Evolutionary conservation across 1,284 basidiomycete species (phyloP), one percentile per base, ranked within the genome.

Genomic region (Apiotrichum siamense): DNA sequence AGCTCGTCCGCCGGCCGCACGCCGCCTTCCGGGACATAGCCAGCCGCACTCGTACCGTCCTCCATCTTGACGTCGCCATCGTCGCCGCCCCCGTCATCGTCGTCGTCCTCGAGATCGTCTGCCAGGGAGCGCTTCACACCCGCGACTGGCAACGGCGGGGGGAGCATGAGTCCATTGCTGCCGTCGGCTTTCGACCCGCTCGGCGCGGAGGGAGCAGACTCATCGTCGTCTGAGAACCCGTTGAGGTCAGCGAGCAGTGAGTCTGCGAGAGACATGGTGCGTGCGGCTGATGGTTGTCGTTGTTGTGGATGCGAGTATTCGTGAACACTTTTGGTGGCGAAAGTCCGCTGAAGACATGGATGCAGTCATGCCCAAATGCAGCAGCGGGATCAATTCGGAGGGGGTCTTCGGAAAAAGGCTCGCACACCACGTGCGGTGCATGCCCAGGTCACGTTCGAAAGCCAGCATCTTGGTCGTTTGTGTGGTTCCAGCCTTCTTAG

Each of bases 1-100:
- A 97, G 77, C 73, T 97, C 92, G 24, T 96, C 92, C 9, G 93
- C 88, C 9, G 94, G 94, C 59, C 83, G 83, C 3, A 94, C 79
- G 5, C 94, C 94, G 6, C 92, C 93, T 60, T 89, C 85, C 0
- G 93, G 81, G 1, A 97, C 83, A n/a, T 87, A 78, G 6, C 81
- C 80, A 10, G 63, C 62, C 11, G 64, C 64, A 33, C 59, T 59
- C 25, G 55, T 59, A 1, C 69, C 67, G 45, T 71, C 62, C 42
- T 69, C 67, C 52, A 70, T 53, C 0, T 78, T 66, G 46, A 62
- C 49, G 29, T 52, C 64, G 7, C 66, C 65, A 44, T 61, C 49
- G 29, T 52, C 64, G 7, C 66, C 64, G 20, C 57, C 66, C 13
- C 54, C 59, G 25, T 50, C 51, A 20, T 47, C 49, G 9, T 60